phyloP scores from a whole-genome alignment of 495 filamentous ascomycete species.

The Hypoxylon subgilvum region DNA sequence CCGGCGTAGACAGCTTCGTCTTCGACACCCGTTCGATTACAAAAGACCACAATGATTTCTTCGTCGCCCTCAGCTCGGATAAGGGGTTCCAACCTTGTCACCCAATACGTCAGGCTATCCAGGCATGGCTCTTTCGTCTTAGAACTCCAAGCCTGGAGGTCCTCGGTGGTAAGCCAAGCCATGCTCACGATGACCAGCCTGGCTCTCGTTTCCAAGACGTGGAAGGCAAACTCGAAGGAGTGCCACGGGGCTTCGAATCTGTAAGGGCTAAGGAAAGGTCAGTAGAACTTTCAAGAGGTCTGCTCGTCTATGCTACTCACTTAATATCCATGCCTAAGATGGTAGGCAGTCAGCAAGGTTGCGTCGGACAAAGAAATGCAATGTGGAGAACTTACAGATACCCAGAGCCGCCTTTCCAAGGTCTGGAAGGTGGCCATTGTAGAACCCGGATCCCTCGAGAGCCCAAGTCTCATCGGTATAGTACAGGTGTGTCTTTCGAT shows the following conservation, averaged over 20 bases:
- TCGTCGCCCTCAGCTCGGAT: slow-evolving; percentile 60
- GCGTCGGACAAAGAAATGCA: slow-evolving; percentile 22
- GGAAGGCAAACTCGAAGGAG: slow-evolving; percentile 84
- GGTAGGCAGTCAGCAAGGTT: slow-evolving; percentile 9
- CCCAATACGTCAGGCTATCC: slow-evolving; percentile 87
- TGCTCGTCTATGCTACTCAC: slow-evolving; percentile 39
- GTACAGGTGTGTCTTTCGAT: slow-evolving; percentile 89
- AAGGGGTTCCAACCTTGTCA: slow-evolving; percentile 79
- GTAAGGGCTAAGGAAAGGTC: slow-evolving; percentile 59
- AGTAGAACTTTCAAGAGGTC: slow-evolving; percentile 16
- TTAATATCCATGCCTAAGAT: slow-evolving; percentile 71
- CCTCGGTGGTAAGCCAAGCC: slow-evolving; percentile 79
- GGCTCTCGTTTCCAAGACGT: slow-evolving; percentile 67
- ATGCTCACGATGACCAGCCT: slow-evolving; percentile 81
- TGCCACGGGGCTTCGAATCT: slow-evolving; percentile 77
- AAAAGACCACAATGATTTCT: slow-evolving; percentile 79
- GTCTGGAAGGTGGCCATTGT: slow-evolving; percentile 53
- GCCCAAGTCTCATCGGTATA: slow-evolving; percentile 94
- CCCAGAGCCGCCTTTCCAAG: slow-evolving; percentile 75
- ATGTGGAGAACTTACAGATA: slow-evolving; percentile 74
- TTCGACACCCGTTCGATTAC: slow-evolving; percentile 80
- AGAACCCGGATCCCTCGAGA: slow-evolving; percentile 74
- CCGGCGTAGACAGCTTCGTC: slow-evolving; percentile 77
- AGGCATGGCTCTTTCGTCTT: slow-evolving; percentile 68
- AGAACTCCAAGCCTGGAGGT: slow-evolving; percentile 52